Evolutionary conservation across 192 early-diverging fungal genomes (phyloP), one percentile per base, ranked within the genome.

Genomic region (Umbelopsis sp.): DNA sequence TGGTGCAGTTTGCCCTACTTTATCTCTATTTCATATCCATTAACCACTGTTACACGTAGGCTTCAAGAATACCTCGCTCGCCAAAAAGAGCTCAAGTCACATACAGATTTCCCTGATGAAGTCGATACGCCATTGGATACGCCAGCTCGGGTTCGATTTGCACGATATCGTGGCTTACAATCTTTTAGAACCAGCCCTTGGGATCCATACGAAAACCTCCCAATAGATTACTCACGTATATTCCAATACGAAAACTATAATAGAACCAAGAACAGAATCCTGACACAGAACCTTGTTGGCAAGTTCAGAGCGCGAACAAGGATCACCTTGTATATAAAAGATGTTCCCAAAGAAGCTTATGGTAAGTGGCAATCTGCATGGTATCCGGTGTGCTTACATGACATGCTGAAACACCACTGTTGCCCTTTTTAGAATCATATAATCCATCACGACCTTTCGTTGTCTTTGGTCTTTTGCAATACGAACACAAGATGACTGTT

Each of bases 191-290:
- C 93, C 17, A 96, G 94, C 4, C 92, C 96, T 14, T 99, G 97
- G 97, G 97, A 99, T 78, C 92, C 96, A 10, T 96, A 96, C 85
- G 97, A 99, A 81, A 98, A 98, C 81, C 83, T 99, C 70, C 97
- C 97, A 0, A 82, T 95, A 36, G 97, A 99, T 78, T 99, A 97
- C 79, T 89, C 88, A 32, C 91, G 94, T 53, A 97, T 99, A 68
- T 99, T 98, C 87, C 94, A 97, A 82, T 97, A 98, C 72, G 91
- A 95, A 75, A 97, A 93, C 85, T 92, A 93, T 52, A 81, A 81
- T 51, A 86, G 91, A 73, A 95, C 96, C 22, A 90, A 93, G 82
- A 82, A 88, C 68, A 86, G 92, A 43, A 89, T 95, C 43, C 75
- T 94, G 49, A 81, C 69, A 32, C 83, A 88, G 54, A 81, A 85